A percentile compares a stretch with the other conserved stretches of the same genome.
Conservation (phyloP, 306 rosid genomes). For the Sophora flavescens region DNA sequence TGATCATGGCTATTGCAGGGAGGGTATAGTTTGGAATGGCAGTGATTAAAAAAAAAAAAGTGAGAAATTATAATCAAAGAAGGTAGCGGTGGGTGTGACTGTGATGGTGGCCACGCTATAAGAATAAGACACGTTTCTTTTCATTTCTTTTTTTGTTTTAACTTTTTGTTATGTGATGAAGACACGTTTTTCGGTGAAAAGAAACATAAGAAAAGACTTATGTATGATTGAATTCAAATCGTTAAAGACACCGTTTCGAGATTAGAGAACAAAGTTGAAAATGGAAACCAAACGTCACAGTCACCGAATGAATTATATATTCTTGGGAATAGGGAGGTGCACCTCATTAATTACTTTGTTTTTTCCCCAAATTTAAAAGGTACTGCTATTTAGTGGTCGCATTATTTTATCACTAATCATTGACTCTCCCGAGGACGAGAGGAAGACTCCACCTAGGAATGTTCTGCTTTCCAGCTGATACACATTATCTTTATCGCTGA, state of each 20-base stretch:
- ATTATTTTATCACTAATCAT: not conserved
- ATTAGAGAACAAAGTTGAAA: slow-evolving; percentile 16
- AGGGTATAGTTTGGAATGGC: not conserved
- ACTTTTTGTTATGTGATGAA: not conserved
- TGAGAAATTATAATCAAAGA: not conserved
- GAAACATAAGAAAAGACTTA: too few relatives aligned
- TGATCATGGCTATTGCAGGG: not conserved
- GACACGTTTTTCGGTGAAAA: slow-evolving; percentile 20
- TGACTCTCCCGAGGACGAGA: not conserved
- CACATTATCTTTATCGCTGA: not conserved
- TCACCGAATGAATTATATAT: not conserved
- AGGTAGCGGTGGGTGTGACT: not conserved
- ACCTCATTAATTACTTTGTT: not conserved
- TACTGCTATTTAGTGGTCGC: not conserved
- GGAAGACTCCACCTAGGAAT: not conserved
- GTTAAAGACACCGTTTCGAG: slow-evolving; percentile 13
- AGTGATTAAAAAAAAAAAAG: not conserved
- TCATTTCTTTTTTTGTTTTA: too few relatives aligned
- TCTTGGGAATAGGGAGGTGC: not conserved
- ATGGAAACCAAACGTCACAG: not conserved
- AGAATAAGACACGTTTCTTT: slow-evolving; percentile 29
- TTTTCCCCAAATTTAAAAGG: not conserved
- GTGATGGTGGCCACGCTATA: too few relatives aligned
- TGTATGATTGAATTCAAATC: not conserved
- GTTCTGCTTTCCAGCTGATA: not conserved